Evolutionary conservation across 139 green algal species (phyloP), one percentile per base, ranked within the genome.

Genomic region (Micractinium conductrix): DNA sequence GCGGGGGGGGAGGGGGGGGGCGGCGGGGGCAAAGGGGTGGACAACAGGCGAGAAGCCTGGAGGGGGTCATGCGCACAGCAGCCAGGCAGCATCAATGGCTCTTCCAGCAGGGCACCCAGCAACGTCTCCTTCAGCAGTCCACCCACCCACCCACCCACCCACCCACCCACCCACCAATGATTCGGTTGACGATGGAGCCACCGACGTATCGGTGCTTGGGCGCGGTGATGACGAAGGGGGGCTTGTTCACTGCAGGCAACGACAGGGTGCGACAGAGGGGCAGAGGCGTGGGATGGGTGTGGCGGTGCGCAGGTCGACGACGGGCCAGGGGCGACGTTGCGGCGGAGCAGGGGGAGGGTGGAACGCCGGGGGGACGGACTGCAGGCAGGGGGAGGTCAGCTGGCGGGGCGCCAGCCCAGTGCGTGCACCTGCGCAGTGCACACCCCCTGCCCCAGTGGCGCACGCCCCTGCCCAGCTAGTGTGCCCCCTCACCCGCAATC

Each of bases 171-270:
- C 55, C 72, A 58, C 79, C 82, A 24, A 96, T 92, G n/a, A 94
- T 74, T 19, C 91, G 79, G 86, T 97, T 97, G 2, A 98, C 91
- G 88, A 98, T 89, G 62, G 84, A 93, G 58, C 92, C 92, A 1
- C 92, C 91, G n/a, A 80, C 79, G 80, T 88, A 95, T 28, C 89
- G 68, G 83, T 98, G 95, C 43, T 91, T 94, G 33, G 95, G 95
- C 5, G 92, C 91, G 7, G 94, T 95, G 72, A 92, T 90, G 12
- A 95, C 43, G 38, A 89, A 86, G 14, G 90, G 50, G 14, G 95
- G 93, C 86, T 98, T 98, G 88, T 93, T 95, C 22, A 97, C 89
- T 26, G 92, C 93, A 19, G 30, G 26, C 8, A 21, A 26, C 5
- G 48, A 17, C 35, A 74, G 68, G 37, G 40, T 2, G 40, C 16